Percentiles rank a stretch among this genome's conserved stretches.
phyloP scores from a whole-genome alignment of 345 rosid species.

The Citrus cavaleriei region DNA sequence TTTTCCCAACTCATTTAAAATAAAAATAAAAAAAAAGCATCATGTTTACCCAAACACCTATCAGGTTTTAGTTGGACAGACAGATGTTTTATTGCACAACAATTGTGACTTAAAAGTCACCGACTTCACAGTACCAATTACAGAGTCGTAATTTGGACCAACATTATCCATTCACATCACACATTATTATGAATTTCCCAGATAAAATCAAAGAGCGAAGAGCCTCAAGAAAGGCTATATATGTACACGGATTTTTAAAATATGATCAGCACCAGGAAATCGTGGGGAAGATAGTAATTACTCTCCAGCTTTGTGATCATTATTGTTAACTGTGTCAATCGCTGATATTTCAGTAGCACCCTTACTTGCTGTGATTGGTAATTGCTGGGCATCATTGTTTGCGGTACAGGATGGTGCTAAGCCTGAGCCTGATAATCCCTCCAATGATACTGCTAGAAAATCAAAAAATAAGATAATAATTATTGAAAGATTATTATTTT shows the following conservation, averaged over 20 bases:
- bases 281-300: neutral
- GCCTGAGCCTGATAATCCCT: slow-evolving; percentile 32
- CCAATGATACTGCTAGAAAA: slow-evolving; percentile 44
- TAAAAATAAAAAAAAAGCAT: too few species aligned
- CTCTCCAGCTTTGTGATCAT: neutral
- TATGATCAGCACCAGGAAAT: neutral
- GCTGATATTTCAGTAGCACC: neutral
- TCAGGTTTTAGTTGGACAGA: too few species aligned
- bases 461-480: neutral
- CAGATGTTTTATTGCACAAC: too few species aligned
- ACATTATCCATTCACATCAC: neutral
- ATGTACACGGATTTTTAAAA: neutral
- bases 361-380: slow-evolving; percentile 32
- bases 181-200: neutral
- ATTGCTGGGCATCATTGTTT: slow-evolving; percentile 24
- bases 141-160: neutral
- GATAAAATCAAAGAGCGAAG: neutral
- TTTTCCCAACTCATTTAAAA: too few species aligned
- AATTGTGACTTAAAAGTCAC: too few species aligned
- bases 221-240: neutral
- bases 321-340: neutral
- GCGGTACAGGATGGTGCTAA: neutral
- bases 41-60: too few species aligned
- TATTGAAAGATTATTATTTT: too few species aligned
- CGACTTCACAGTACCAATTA: too few species aligned